These are phyloP conservation scores for Lasiosphaeria ovina DNA, from an alignment of 495 filamentous ascomycete genomes.

Conservation along the genomic window DNA sequence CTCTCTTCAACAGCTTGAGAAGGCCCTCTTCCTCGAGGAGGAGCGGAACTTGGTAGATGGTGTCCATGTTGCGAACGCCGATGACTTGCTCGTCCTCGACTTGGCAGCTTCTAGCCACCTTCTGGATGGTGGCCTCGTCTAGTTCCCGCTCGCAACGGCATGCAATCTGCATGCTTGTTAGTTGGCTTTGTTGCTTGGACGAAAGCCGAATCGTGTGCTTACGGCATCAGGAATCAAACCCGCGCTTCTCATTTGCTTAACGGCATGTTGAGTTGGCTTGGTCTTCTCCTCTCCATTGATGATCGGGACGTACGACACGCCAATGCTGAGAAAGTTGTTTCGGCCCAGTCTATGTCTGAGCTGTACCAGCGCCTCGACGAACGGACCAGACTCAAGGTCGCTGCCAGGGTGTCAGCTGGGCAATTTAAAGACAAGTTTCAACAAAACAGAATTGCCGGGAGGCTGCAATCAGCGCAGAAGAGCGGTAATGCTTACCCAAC, in stretches of 20 bases:
- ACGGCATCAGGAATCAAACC: conserved; percentile 83
- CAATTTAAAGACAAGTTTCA: not conserved
- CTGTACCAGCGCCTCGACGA: conserved; percentile 82
- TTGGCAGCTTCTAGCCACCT: conserved; percentile 84
- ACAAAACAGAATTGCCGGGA: not conserved
- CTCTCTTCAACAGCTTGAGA: conserved; percentile 51
- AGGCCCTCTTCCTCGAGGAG: conserved; percentile 67
- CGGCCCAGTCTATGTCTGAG: conserved; percentile 69
- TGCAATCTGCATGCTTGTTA: conserved; percentile 61
- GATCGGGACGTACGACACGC: conserved; percentile 77
- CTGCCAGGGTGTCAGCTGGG: not conserved
- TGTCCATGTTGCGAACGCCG: conserved; percentile 78
- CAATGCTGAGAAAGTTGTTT: conserved; percentile 81
- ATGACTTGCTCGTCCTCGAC: conserved; percentile 80
- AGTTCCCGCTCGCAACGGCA: conserved; percentile 81
- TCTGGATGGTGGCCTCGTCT: conserved; percentile 68
- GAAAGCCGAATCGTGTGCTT: conserved; percentile 20
- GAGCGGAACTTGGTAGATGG: conserved; percentile 88
- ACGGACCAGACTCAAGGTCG: conserved; percentile 88
- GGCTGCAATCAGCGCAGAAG: not conserved
- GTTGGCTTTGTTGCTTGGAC: not conserved
- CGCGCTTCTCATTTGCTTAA: conserved; percentile 73
- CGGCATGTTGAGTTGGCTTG: conserved; percentile 90
- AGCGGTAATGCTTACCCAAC: conserved; percentile 32
- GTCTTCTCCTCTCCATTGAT: conserved; percentile 82